Base-by-base conservation (phyloP, 208 protist species). In the Leishmania major region DNA sequence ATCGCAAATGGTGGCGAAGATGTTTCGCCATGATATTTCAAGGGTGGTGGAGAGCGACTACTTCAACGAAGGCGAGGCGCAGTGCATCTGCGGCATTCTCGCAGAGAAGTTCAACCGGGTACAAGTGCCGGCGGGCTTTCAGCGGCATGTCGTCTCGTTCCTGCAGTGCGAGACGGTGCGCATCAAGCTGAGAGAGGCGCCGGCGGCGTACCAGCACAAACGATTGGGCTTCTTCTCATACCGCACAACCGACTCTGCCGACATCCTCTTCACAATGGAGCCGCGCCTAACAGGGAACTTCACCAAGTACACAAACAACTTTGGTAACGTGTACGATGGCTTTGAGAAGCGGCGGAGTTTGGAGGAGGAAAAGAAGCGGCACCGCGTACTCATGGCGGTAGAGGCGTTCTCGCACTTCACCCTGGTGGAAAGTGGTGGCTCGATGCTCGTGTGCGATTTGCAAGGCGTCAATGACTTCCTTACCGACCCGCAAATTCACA, bases 261-360 rank as follows among this genome's bases (percentile, higher is more conserved):
- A 95, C 76, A 81, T 96, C 8, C 49, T 95, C 76, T 94, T 97
- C 72, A 85, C 93, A 37, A 97, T 97, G 91, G 92, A 97, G 84
- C 93, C 92, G 57, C 94, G 93, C 74, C 84, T 97, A 22, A 84
- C 82, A 37, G 94, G 94, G 3, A 83, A 91, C 79, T 97, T 95
- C 78, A 96, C 92, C 67, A 97, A 97, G 88, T 95, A 97, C 84
- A 97, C 94, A 80, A 95, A 85, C 82, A 97, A 97, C 84, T 95
- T 90, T 79, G 94, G 94, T 51, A 86, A 85, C 70, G 87, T 86
- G 17, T 97, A 96, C 40, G 85, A 95, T 62, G 92, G 95, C 67
- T 94, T 92, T 75, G 87, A 91, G 78, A 80, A 79, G 45, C 82
- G 74, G 17, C 82, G 88, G n/a, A 93, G 85, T 13, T 53, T 64